These are phyloP conservation scores for Cladosporium colombiae DNA, from an alignment of 2,329 filamentous ascomycete species.

Conservation along the genomic window DNA sequence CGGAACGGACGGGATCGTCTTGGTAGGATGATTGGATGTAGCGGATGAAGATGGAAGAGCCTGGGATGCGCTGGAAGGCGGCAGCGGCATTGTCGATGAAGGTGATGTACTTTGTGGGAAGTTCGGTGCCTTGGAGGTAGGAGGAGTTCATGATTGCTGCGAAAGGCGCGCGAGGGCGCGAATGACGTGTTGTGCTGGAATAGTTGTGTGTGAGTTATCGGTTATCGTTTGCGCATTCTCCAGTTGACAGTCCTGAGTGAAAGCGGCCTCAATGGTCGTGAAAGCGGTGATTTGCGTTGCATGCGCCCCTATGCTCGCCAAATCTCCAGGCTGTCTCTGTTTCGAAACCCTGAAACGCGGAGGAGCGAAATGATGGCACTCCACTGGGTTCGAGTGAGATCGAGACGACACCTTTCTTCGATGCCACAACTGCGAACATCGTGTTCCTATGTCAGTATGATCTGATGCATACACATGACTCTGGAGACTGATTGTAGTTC, in stretches of 20 bases:
- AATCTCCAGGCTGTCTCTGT: slow-evolving; percentile 3
- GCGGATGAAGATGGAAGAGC: slow-evolving; percentile 88
- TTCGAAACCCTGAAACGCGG: slow-evolving; percentile 15
- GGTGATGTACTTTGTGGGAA: slow-evolving; percentile 54
- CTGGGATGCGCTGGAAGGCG: slow-evolving; percentile 82
- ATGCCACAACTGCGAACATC: neutral
- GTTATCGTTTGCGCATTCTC: slow-evolving; percentile 13
- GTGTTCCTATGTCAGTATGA: neutral
- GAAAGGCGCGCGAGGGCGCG: slow-evolving; percentile 19
- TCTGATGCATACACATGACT: neutral
- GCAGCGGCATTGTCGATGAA: slow-evolving; percentile 58
- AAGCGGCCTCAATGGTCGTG: neutral
- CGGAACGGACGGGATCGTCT: slow-evolving; percentile 90
- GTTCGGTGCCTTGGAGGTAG: slow-evolving; percentile 53
- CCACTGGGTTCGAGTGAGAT: neutral
- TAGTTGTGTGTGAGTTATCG: neutral
- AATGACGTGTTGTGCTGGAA: neutral
- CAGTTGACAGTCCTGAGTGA: neutral
- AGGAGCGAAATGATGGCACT: slow-evolving; percentile 3
- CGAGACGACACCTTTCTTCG: neutral
- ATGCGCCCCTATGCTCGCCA: slow-evolving; percentile 16
- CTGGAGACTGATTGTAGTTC: too few relatives aligned
- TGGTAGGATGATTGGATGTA: slow-evolving; percentile 98
- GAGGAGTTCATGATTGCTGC: slow-evolving; percentile 26
- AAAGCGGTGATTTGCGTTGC: neutral